Evolutionary conservation across 2,329 filamentous ascomycete species (phyloP).

Genomic region (Hypoxylon sp.): DNA sequence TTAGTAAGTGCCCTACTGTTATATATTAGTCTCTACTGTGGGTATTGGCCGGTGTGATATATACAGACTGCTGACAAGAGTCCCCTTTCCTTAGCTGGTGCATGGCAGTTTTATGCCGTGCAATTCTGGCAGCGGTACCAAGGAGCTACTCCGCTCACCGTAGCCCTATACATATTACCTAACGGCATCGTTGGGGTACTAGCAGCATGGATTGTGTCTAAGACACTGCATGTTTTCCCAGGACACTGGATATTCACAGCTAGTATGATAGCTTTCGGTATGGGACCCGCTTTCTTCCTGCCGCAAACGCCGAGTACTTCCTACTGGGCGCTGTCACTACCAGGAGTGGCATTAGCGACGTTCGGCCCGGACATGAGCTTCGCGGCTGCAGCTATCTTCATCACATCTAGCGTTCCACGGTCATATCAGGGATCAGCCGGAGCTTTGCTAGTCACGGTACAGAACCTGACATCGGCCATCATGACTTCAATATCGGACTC

Average conservation of each 20-base stretch:
- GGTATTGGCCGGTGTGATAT: not conserved
- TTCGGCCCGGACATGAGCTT: constrained; percentile 64
- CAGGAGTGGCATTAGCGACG: constrained; percentile 61
- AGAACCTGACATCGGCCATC: constrained; percentile 62
- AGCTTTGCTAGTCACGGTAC: constrained; percentile 62
- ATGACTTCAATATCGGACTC: constrained; percentile 55
- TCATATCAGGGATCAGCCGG: constrained; percentile 63
- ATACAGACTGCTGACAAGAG: constrained; percentile 13
- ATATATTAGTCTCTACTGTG: not conserved
- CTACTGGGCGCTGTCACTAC: constrained; percentile 63
- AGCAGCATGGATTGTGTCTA: constrained; percentile 62
- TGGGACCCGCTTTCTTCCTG: constrained; percentile 49
- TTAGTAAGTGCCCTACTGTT: constrained; percentile 37
- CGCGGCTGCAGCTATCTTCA: constrained; percentile 64
- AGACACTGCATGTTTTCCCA: constrained; percentile 61
- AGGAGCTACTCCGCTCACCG: constrained; percentile 57
- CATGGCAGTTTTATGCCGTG: constrained; percentile 57
- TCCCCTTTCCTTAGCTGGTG: constrained; percentile 41
- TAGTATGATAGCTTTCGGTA: constrained; percentile 56
- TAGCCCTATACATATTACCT: constrained; percentile 61
- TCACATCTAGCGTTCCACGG: constrained; percentile 62
- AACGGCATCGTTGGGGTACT: constrained; percentile 62
- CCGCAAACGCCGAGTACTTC: constrained; percentile 57
- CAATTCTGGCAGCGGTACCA: constrained; percentile 58
- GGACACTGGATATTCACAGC: constrained; percentile 63